A percentile compares a stretch with the other conserved stretches of the same genome.
phyloP scores from a whole-genome alignment of 2,329 filamentous ascomycete species.

The Aspergillus floridensis region DNA sequence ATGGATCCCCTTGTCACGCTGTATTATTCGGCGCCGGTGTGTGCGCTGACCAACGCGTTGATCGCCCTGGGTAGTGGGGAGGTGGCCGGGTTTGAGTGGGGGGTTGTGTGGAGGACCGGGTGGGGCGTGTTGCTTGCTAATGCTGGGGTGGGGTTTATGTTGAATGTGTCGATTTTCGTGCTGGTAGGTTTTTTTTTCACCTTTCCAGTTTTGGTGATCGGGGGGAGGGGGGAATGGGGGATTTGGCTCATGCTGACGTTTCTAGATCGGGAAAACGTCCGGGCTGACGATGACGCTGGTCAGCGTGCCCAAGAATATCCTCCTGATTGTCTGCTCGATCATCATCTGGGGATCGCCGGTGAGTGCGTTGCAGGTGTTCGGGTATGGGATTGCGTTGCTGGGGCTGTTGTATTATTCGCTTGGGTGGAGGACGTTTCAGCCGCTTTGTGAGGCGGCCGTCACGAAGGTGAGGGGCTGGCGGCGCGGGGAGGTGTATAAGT shows the following conservation, averaged over 20 bases:
- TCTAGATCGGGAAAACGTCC: conserved; percentile 77
- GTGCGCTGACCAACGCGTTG: conserved; percentile 70
- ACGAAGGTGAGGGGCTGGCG: neutral
- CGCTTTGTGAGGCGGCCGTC: neutral
- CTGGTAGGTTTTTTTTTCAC: conserved; percentile 57
- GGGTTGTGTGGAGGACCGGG: conserved; percentile 5
- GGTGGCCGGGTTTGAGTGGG: conserved; percentile 50
- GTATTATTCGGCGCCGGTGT: conserved; percentile 85
- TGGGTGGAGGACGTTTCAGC: conserved; percentile 48
- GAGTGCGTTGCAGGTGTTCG: conserved; percentile 62
- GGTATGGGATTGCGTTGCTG: conserved; percentile 68
- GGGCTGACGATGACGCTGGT: conserved; percentile 77
- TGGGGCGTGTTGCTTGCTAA: conserved; percentile 64
- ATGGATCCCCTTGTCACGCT: conserved; percentile 83
- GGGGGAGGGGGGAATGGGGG: neutral
- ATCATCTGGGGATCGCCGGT: conserved; percentile 71
- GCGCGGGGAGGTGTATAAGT: neutral
- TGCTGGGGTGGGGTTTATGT: conserved; percentile 69
- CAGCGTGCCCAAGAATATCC: conserved; percentile 79
- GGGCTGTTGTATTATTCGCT: conserved; percentile 64
- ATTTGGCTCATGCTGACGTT: neutral
- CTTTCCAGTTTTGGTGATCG: neutral
- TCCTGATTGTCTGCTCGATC: conserved; percentile 71
- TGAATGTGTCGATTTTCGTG: conserved; percentile 79
- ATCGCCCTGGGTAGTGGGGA: conserved; percentile 62